Conservation (phyloP, 305 asterid species). For the Solanum hybrid region DNA sequence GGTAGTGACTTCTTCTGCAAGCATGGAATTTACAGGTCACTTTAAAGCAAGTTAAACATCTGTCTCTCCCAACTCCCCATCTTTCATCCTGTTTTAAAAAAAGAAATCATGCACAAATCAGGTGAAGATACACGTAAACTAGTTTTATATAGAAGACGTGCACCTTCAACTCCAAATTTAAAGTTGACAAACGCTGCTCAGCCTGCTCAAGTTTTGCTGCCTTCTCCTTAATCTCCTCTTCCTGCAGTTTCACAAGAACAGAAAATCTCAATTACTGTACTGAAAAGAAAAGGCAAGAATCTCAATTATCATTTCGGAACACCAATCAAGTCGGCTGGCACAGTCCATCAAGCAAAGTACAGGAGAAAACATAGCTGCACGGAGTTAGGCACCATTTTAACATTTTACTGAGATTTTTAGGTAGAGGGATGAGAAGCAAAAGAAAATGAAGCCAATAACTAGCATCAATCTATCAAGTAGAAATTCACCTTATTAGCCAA, state of each 20-base stretch:
- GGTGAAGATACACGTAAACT: background rate
- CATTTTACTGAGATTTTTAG: background rate
- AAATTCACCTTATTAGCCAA: slow-evolving; percentile 68
- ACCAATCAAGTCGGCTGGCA: background rate
- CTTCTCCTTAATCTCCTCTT: slow-evolving; percentile 67
- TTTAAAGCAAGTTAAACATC: background rate
- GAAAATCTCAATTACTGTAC: background rate
- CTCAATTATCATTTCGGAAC: slow-evolving; percentile 5
- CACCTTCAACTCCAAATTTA: slow-evolving; percentile 81
- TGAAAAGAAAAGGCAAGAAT: background rate
- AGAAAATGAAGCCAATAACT: background rate
- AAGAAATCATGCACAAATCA: background rate
- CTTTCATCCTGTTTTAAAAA: background rate
- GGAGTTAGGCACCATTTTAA: background rate
- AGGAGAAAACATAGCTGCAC: background rate
- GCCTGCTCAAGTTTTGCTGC: slow-evolving; percentile 59
- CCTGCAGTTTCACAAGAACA: slow-evolving; percentile 39
- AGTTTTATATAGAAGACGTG: slow-evolving; percentile 9
- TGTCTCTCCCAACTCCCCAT: background rate
- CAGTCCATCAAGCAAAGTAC: background rate
- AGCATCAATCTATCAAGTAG: background rate
- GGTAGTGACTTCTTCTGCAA: background rate
- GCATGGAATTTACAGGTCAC: background rate
- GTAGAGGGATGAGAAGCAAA: background rate
- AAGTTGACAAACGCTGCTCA: slow-evolving; percentile 72